These are phyloP conservation scores for Neurospora sp. DNA, from an alignment of 2,329 filamentous ascomycete genomes.

Conservation along the genomic window DNA sequence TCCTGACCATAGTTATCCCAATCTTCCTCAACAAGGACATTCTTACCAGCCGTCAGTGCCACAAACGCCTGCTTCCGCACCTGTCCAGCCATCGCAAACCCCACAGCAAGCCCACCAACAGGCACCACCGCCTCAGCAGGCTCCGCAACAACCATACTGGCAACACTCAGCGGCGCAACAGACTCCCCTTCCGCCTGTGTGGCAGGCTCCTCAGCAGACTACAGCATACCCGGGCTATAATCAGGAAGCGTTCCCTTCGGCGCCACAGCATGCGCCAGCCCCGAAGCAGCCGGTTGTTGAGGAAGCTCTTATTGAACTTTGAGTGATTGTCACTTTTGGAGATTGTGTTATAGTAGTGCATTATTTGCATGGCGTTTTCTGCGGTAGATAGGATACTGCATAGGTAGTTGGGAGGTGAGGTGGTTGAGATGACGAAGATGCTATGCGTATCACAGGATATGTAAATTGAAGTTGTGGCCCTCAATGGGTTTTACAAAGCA, in stretches of 20 bases:
- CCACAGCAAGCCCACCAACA: conserved; percentile 23
- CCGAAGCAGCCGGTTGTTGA: conserved; percentile 53
- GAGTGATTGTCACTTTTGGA: conserved; percentile 4
- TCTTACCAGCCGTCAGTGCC: conserved; percentile 35
- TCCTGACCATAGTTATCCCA: conserved; percentile 39
- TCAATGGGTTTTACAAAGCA: neutral
- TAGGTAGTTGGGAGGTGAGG: neutral
- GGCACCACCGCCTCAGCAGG: conserved; percentile 18
- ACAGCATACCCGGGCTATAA: conserved; percentile 40
- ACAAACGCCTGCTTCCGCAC: conserved; percentile 29
- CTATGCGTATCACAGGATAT: neutral
- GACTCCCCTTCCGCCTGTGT: conserved; percentile 29
- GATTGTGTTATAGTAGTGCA: conserved; percentile 9
- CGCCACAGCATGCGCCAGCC: conserved; percentile 45
- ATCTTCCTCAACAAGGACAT: conserved; percentile 36
- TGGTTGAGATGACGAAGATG: neutral
- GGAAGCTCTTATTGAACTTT: conserved; percentile 75
- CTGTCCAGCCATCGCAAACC: conserved; percentile 26
- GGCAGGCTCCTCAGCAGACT: conserved; percentile 30
- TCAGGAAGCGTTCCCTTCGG: conserved; percentile 56
- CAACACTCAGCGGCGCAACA: conserved; percentile 33
- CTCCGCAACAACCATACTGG: conserved; percentile 38
- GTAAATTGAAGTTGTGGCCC: neutral
- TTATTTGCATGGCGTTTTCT: conserved; percentile 5
- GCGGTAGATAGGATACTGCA: neutral